phyloP scores from a whole-genome alignment of 352 stramenopile species.

The Pythium brassicae region DNA sequence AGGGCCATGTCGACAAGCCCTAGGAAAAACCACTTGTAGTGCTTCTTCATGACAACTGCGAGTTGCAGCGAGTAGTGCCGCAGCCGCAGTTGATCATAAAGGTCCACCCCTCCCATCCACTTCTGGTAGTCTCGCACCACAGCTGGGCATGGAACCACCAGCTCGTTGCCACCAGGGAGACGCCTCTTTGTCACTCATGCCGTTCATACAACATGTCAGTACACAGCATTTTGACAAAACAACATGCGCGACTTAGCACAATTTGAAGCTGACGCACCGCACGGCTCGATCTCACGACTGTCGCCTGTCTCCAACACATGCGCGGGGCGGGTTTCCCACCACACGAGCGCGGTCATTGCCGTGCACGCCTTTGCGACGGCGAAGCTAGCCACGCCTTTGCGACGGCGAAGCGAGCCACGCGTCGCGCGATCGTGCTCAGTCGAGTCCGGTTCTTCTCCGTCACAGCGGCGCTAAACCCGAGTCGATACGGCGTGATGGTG shows the following conservation, averaged over 20 bases:
- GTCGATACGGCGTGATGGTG: not conserved
- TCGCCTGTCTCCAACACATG: not conserved
- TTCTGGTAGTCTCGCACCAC: not conserved
- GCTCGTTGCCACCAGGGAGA: not conserved
- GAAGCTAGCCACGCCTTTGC: too few species aligned
- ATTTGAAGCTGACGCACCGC: not conserved
- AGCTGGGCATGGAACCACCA: not conserved
- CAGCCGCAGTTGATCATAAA: not conserved
- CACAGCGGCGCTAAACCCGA: not conserved
- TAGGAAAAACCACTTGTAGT: not conserved
- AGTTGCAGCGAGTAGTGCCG: not conserved
- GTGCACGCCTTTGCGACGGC: not conserved
- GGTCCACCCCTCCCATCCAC: not conserved
- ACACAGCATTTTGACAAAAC: not conserved
- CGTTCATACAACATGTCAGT: not conserved
- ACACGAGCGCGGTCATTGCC: not conserved
- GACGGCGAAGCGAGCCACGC: too few species aligned
- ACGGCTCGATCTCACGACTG: not conserved
- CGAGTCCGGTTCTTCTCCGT: not conserved
- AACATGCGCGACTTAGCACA: not conserved
- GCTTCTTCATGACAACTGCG: not conserved
- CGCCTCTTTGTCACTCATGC: not conserved
- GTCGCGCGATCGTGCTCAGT: not conserved
- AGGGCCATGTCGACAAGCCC: not conserved
- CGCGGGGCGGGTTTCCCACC: not conserved